Conservation (phyloP, 306 rosid species). For the Crotalaria pallida region DNA sequence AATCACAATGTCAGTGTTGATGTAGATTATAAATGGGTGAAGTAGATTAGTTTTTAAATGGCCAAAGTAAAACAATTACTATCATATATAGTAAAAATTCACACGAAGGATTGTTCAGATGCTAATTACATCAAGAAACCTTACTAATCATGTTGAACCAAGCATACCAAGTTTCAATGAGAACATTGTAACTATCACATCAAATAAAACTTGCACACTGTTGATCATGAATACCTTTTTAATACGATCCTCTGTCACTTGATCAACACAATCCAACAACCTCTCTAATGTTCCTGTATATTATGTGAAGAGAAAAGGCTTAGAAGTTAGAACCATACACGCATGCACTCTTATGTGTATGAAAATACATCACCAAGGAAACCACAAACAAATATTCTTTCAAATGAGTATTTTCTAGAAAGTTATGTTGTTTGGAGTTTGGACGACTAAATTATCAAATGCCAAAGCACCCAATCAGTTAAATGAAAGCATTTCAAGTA, state of each 20-base stretch:
- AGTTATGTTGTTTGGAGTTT: slow-evolving; percentile 12
- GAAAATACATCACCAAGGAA: slow-evolving; percentile 9
- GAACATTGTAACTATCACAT: slow-evolving; percentile 4
- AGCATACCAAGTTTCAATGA: not conserved
- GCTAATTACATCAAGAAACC: slow-evolving; percentile 17
- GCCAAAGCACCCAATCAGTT: slow-evolving; percentile 8
- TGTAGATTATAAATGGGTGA: not conserved
- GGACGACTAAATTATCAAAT: slow-evolving; percentile 10
- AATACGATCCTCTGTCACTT: slow-evolving; percentile 72
- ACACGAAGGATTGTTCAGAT: slow-evolving; percentile 5
- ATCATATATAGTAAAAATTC: not conserved
- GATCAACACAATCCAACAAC: slow-evolving; percentile 73
- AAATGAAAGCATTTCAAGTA: not conserved
- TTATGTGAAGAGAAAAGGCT: slow-evolving; percentile 13
- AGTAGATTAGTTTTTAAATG: not conserved
- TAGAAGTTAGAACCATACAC: slow-evolving; percentile 6
- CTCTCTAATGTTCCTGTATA: slow-evolving; percentile 74
- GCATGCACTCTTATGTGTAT: not conserved
- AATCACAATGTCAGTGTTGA: slow-evolving; percentile 2
- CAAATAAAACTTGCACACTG: not conserved
- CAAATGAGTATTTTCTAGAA: not conserved
- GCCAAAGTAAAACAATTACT: not conserved
- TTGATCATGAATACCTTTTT: slow-evolving; percentile 50
- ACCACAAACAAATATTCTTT: not conserved
- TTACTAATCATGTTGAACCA: slow-evolving; percentile 14